Conservation (phyloP, 768 basidiomycete species). For the Dioszegia aurantiaca region DNA sequence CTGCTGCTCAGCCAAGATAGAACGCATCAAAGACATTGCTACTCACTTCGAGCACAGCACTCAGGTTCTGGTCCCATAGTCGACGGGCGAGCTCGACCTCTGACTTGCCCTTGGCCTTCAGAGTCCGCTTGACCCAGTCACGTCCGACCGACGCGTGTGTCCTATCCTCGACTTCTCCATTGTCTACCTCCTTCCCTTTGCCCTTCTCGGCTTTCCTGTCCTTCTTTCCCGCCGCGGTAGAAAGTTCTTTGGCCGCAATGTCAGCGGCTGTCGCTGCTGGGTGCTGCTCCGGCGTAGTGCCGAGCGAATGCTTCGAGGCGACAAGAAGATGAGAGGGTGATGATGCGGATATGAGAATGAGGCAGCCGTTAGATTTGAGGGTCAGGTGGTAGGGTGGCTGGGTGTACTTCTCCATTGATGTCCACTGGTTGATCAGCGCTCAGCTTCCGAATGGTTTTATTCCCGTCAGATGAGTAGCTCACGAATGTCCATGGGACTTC, state of each 20-base stretch:
- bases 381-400: conserved; percentile 77
- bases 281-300: conserved; percentile 51
- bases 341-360: conserved; percentile 89
- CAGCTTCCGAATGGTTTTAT: background rate
- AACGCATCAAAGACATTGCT: background rate
- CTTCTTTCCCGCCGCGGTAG: conserved; percentile 3
- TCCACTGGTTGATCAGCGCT: conserved; percentile 61
- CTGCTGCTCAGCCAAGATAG: conserved; percentile 54
- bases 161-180: conserved; percentile 20
- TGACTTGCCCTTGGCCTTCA: conserved; percentile 62
- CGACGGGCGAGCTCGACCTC: conserved; percentile 69
- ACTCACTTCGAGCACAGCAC: conserved; percentile 82
- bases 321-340: conserved; percentile 71
- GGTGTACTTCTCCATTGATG: conserved; percentile 66
- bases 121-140: conserved; percentile 72
- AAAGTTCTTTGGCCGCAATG: conserved; percentile 8
- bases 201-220: conserved; percentile 13
- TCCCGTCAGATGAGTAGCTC: conserved; percentile 46
- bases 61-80: conserved; percentile 80
- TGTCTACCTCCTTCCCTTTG: conserved; percentile 5
- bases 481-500: conserved; percentile 95
- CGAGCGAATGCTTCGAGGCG: conserved; percentile 89
- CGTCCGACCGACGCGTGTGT: conserved; percentile 84
- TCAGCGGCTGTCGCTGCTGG: background rate
- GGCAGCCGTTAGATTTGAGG: conserved; percentile 92